A percentile compares a stretch with the other conserved stretches of the same genome.
Conservation (phyloP, 345 rosid species). For the Theobroma cacao region DNA sequence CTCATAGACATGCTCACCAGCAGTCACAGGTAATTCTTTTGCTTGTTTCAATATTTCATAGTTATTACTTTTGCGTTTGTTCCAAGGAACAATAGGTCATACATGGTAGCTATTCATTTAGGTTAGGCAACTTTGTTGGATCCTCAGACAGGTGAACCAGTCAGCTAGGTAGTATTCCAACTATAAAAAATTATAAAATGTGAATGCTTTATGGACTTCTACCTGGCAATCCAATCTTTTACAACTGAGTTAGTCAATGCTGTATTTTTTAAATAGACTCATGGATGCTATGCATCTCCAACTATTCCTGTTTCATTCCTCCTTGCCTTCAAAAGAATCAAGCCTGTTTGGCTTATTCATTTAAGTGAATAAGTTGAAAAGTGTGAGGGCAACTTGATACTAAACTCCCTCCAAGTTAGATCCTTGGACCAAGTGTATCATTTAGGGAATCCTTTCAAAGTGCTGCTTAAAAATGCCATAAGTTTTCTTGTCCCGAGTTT, state of each 20-base stretch:
- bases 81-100: not conserved
- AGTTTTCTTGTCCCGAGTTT: not conserved
- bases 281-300: not conserved
- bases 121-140: not conserved
- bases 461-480: not conserved
- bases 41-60: not conserved
- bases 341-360: not conserved
- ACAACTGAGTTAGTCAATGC: not conserved
- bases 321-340: not conserved
- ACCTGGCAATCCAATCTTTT: not conserved
- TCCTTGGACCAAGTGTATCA: not conserved
- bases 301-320: not conserved
- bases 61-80: not conserved
- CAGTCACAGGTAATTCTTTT: conserved; percentile 72
- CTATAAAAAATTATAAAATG: not conserved
- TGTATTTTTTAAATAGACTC: not conserved
- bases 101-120: not conserved
- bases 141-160: not conserved
- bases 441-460: not conserved
- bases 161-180: not conserved
- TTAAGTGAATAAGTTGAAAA: not conserved
- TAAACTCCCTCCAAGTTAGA: not conserved
- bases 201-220: not conserved
- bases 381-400: not conserved
- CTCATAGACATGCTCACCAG: conserved; percentile 95